These are phyloP conservation scores for Tetrahymena thermophila DNA, from an alignment of 73 alveolate genomes.

Conservation along the genomic window DNA sequence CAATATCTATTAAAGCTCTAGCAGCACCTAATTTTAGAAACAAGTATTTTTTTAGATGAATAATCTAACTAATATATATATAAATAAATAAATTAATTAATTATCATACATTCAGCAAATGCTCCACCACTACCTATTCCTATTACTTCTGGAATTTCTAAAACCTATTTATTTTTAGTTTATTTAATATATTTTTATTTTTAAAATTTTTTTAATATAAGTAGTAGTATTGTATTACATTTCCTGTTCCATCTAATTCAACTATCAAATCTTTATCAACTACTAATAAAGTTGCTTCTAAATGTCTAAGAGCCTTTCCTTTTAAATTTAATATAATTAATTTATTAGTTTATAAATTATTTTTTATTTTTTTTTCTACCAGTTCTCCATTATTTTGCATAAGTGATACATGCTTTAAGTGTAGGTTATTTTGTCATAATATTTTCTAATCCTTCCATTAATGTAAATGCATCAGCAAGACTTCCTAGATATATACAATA, in stretches of 20 bases:
- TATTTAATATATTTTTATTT: background rate
- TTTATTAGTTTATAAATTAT: background rate
- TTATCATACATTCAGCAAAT: constrained; percentile 47
- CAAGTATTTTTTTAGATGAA: background rate
- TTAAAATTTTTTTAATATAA: background rate
- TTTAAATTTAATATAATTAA: background rate
- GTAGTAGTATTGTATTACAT: background rate
- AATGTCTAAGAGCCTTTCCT: background rate
- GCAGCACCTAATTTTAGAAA: constrained; percentile 54
- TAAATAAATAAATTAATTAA: background rate
- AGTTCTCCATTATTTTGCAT: constrained; percentile 69
- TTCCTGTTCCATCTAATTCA: constrained; percentile 63
- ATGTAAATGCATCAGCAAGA: constrained; percentile 62
- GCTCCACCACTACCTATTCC: constrained; percentile 60
- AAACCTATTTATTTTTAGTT: background rate
- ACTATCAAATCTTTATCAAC: constrained; percentile 49
- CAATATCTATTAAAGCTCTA: constrained; percentile 43
- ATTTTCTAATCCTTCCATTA: constrained; percentile 56
- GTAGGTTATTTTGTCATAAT: constrained; percentile 63
- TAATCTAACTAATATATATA: background rate
- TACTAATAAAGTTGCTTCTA: constrained; percentile 50
- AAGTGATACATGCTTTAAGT: constrained; percentile 59
- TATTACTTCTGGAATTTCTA: constrained; percentile 38
- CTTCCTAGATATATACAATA: constrained; percentile 12
- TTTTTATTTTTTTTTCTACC: constrained; percentile 12